Base-by-base conservation (phyloP, 768 basidiomycete species). In the Podaxis sp. region DNA sequence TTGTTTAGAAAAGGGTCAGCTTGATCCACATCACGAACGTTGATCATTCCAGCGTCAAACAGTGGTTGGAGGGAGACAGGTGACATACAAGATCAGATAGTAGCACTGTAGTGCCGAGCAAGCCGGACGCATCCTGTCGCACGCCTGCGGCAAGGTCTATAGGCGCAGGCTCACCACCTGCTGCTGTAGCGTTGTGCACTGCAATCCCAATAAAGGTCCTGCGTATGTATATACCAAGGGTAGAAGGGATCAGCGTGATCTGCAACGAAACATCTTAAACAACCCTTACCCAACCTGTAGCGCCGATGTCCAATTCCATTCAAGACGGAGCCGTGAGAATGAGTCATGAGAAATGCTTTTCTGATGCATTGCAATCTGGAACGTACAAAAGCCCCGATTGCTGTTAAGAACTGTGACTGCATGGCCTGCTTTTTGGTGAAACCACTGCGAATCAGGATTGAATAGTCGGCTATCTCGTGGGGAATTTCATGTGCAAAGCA, bases 401-500 rank as follows among this genome's bases (percentile, higher is more conserved):
- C 95, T 38, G 95, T 96, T 62, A 95, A 71, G 75, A 95, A 96
- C 71, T 96, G 95, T 36, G 90, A 92, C 69, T 90, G 89, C 94
- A 96, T 95, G 2, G 95, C 95, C 72, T 96, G 93, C 67, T 77
- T 80, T 75, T 96, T 96, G 28, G 89, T 92, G 72, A 96, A 95
- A 3, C 95, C 94, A 68, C 91, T 93, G 46, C 91, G 87, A 53
- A 95, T 85, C 39, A 95, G 79, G 67, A 96, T 95, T n/a, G 92
- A 94, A 71, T 95, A 96, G 73, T 96, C 95, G n/a, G 94, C 95
- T 65, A 96, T 96, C 80, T 96, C 93, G 70, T 96, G 94, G 17
- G 95, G 95, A 58, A 96, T 96, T 75, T 96, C 94, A 73, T 96
- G 93, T 2, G 92, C 93, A 70, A 96, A 96, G 71, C 94, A 96